Evolutionary conservation across 2,329 filamentous ascomycete species (phyloP).

Genomic region (Penicillium brevicompactum): DNA sequence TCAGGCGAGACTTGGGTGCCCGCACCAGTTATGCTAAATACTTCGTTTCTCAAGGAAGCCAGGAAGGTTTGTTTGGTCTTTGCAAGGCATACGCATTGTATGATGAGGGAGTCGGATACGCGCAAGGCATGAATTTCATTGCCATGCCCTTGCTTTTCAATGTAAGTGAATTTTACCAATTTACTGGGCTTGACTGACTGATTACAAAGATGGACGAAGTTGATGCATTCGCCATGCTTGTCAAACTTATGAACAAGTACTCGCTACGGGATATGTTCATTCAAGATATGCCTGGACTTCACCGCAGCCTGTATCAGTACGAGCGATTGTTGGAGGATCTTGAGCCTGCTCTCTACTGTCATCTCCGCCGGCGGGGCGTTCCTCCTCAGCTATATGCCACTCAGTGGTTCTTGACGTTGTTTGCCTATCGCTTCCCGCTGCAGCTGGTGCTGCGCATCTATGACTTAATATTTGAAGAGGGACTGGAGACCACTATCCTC

Average conservation of each 20-base stretch:
- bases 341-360: constrained; percentile 92
- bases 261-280: constrained; percentile 89
- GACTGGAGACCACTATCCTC: constrained; percentile 81
- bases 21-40: constrained; percentile 97
- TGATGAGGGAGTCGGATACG: constrained; percentile 92
- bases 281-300: constrained; percentile 93
- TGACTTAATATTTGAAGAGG: constrained; percentile 91
- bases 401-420: constrained; percentile 98
- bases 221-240: constrained; percentile 91
- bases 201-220: constrained; percentile 81
- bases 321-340: constrained; percentile 91
- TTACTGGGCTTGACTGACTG: constrained; percentile 6
- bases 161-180: constrained; percentile 51
- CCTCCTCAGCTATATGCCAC: constrained; percentile 93
- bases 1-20: constrained; percentile 86
- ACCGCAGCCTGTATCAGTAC: constrained; percentile 92
- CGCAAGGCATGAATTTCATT: constrained; percentile 98
- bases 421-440: constrained; percentile 94
- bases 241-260: constrained; percentile 96
- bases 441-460: constrained; percentile 96
- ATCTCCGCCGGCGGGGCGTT: constrained; percentile 84
- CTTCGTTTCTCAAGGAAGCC: constrained; percentile 83
- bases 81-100: constrained; percentile 98
- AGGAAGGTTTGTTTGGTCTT: constrained; percentile 90
- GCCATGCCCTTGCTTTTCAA: constrained; percentile 97